Percentiles rank a stretch among this genome's conserved stretches.
phyloP scores from a whole-genome alignment of 371 early-diverging fungal species.

The Mortierella sp. region DNA sequence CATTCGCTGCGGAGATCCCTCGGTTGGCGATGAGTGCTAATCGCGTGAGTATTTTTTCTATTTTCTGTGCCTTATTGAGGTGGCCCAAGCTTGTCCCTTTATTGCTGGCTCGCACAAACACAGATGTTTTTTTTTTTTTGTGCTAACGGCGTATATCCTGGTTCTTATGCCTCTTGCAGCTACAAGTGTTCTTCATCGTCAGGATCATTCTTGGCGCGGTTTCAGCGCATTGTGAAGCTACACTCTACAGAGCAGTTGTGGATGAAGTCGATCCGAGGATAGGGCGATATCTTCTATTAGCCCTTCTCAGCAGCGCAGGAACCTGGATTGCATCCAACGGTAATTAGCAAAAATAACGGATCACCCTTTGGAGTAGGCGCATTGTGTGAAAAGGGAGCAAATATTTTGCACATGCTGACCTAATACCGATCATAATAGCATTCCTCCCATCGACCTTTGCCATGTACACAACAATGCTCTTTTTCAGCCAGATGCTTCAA shows the following conservation, averaged over 20 bases:
- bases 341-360: constrained; percentile 49
- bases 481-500: constrained; percentile 72
- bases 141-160: neutral
- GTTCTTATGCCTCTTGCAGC: constrained; percentile 53
- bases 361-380: neutral
- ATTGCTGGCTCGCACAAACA: neutral
- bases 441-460: constrained; percentile 93
- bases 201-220: constrained; percentile 72
- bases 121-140: neutral
- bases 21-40: constrained; percentile 67
- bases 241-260: constrained; percentile 74
- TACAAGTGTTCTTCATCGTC: constrained; percentile 81
- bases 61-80: neutral
- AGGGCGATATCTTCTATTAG: constrained; percentile 74
- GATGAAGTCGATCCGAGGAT: constrained; percentile 73
- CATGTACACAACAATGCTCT: constrained; percentile 87
- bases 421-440: constrained; percentile 60
- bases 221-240: constrained; percentile 79
- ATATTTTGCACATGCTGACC: neutral
- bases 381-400: neutral
- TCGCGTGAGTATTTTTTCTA: constrained; percentile 43
- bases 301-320: constrained; percentile 80
- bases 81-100: constrained; percentile 1
- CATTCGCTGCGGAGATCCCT: constrained; percentile 58
- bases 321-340: constrained; percentile 87